Evolutionary conservation across 176 grass and related monocot genomes (phyloP), one percentile per base, ranked within the genome.

Genomic region (Carex scoparia): DNA sequence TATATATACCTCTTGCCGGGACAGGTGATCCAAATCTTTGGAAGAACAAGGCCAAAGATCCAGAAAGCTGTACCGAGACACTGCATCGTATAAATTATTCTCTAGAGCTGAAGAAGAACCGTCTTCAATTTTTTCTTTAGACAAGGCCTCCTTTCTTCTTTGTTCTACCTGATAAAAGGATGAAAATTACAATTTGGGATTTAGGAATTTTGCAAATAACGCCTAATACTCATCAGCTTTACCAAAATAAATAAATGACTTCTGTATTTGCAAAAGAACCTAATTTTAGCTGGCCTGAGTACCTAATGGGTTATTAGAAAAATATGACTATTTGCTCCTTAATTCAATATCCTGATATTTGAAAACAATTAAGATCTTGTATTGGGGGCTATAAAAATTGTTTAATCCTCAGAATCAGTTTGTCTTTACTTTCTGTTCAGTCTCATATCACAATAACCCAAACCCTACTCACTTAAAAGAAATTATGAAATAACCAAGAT

Each of bases 1-100:
- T 53, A 30, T 74, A 31, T 65, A 63, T 64, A 98, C 96, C 96
- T 98, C 91, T 81, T 95, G 93, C 79, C 91, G 86, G 2, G 90
- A 90, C 79, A 98, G 85, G 90, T 98, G 91, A 93, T 98, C 96
- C 85, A 98, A 68, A 92, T 98, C 96, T 90, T 95, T 95, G 81
- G 90, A 90, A 83, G 93, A 95, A 69, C 96, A 95, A 86, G 96
- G 96, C 91, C 89, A 95, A 80, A 98, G 91, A 92, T 98, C 91
- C 91, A 90, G 86, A 84, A 89, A 98, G 76, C 87, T 98, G 15
- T 95, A 98, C 61, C 88, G 89, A 81, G 90, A 92, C 86, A 98
- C 88, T 14, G 95, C 10, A 3, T 95, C 96, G 82, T 92, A 86
- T 53, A 98, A 87, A 51, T 90, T 92, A 74, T 89, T 95, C 59